phyloP scores from a whole-genome alignment of 345 rosid species.

The Draba incana region DNA sequence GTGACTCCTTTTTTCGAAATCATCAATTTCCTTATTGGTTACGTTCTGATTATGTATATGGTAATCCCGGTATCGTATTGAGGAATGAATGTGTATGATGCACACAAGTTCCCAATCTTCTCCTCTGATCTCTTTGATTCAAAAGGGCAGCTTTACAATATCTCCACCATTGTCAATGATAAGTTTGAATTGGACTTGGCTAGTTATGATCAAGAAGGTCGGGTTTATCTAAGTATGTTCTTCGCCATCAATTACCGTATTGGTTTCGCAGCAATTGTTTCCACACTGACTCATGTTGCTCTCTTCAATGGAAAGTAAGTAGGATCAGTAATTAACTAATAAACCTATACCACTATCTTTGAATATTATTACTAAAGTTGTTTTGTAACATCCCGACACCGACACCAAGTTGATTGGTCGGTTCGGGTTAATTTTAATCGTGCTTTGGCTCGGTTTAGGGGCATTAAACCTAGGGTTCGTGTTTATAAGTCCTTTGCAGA shows the following conservation, averaged over 20 bases:
- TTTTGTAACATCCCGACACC: no score
- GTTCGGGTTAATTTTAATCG: no score
- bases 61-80: slow-evolving; percentile 51
- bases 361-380: background rate
- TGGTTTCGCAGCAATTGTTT: slow-evolving; percentile 59
- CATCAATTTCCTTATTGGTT: slow-evolving; percentile 53
- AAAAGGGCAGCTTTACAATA: slow-evolving; percentile 48
- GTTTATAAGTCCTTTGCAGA: no score
- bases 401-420: no score
- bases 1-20: slow-evolving; percentile 61
- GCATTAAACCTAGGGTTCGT: no score
- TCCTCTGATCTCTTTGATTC: slow-evolving; percentile 54
- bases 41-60: slow-evolving; percentile 41
- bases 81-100: slow-evolving; percentile 48
- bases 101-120: slow-evolving; percentile 55
- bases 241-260: slow-evolving; percentile 59
- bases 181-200: slow-evolving; percentile 55
- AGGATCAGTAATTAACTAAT: background rate
- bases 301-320: slow-evolving; percentile 69
- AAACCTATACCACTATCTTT: background rate
- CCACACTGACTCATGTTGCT: slow-evolving; percentile 58
- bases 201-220: slow-evolving; percentile 49
- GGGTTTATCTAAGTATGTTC: slow-evolving; percentile 52
- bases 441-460: no score
- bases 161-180: slow-evolving; percentile 52